phyloP scores from a whole-genome alignment of 192 early-diverging fungal genomes.

The Ambispora gerdemannii region DNA sequence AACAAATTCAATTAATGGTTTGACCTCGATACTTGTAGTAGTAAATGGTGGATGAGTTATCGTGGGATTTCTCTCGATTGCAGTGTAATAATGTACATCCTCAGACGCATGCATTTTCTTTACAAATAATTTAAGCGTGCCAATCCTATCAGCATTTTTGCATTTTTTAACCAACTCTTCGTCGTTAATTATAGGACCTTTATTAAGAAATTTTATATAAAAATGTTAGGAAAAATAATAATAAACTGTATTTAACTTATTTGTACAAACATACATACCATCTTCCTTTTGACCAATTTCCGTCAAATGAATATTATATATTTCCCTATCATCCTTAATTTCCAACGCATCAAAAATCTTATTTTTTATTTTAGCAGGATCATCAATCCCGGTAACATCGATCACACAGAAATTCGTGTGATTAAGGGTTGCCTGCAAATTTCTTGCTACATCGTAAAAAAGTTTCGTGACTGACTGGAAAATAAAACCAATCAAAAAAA shows the following conservation, averaged over 20 bases:
- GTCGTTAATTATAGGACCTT: constrained; percentile 5
- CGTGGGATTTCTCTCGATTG: too few species aligned
- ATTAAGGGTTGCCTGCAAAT: constrained; percentile 38
- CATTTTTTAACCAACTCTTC: constrained; percentile 16
- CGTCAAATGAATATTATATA: constrained; percentile 1
- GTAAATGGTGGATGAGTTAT: too few species aligned
- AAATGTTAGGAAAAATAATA: neutral
- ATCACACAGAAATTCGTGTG: constrained; percentile 39
- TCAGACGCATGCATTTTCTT: neutral
- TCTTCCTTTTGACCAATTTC: constrained; percentile 3
- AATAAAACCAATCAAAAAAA: too few species aligned
- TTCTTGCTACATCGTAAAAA: constrained; percentile 7
- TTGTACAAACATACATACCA: neutral
- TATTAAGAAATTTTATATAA: neutral
- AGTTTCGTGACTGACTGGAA: too few species aligned
- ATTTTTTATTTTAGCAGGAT: constrained; percentile 37
- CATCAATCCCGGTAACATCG: constrained; percentile 35
- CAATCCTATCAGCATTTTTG: neutral
- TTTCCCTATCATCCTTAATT: constrained; percentile 3
- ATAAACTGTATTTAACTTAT: neutral
- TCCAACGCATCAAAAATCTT: constrained; percentile 31
- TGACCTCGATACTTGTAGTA: too few species aligned
- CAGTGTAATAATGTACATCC: too few species aligned
- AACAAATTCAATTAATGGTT: too few species aligned
- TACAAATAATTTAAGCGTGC: constrained; percentile 16